These are phyloP conservation scores for Apiospora aurea DNA, from an alignment of 2,329 filamentous ascomycete species.

Conservation along the genomic window DNA sequence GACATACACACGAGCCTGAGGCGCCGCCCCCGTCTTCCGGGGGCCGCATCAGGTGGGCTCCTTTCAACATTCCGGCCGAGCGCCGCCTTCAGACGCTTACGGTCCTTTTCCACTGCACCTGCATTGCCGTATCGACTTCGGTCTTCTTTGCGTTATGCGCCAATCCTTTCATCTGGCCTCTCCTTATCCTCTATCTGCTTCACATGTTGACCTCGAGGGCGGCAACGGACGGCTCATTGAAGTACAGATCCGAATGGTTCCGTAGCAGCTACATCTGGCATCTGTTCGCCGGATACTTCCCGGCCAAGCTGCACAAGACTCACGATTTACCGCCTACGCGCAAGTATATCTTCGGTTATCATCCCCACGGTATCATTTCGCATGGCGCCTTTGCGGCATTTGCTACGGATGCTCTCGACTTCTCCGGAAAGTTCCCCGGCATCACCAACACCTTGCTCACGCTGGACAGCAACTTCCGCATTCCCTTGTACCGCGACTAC, in stretches of 20 bases:
- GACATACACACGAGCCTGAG: slow-evolving; percentile 35
- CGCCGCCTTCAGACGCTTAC: slow-evolving; percentile 80
- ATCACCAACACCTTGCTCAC: slow-evolving; percentile 95
- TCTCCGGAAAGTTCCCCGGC: slow-evolving; percentile 86
- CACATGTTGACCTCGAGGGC: slow-evolving; percentile 83
- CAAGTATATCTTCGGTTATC: slow-evolving; percentile 97
- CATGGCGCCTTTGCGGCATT: slow-evolving; percentile 96
- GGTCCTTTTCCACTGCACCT: slow-evolving; percentile 76
- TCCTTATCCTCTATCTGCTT: slow-evolving; percentile 77
- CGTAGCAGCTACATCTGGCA: slow-evolving; percentile 81
- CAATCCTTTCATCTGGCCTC: slow-evolving; percentile 90
- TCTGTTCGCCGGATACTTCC: slow-evolving; percentile 92
- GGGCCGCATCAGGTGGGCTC: slow-evolving; percentile 78
- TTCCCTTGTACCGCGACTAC: slow-evolving; percentile 94
- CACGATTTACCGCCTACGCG: slow-evolving; percentile 78
- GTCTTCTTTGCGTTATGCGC: slow-evolving; percentile 91
- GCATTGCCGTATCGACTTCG: slow-evolving; percentile 74
- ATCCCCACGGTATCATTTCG: slow-evolving; percentile 96
- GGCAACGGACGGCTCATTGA: slow-evolving; percentile 76
- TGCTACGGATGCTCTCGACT: slow-evolving; percentile 87
- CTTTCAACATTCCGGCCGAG: slow-evolving; percentile 74
- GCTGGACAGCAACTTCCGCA: slow-evolving; percentile 93
- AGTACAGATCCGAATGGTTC: slow-evolving; percentile 76
- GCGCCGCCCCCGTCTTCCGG: slow-evolving; percentile 30
- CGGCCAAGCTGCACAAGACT: slow-evolving; percentile 85